phyloP scores from a whole-genome alignment of 2,329 filamentous ascomycete genomes.

The Microascus cirrosus region DNA sequence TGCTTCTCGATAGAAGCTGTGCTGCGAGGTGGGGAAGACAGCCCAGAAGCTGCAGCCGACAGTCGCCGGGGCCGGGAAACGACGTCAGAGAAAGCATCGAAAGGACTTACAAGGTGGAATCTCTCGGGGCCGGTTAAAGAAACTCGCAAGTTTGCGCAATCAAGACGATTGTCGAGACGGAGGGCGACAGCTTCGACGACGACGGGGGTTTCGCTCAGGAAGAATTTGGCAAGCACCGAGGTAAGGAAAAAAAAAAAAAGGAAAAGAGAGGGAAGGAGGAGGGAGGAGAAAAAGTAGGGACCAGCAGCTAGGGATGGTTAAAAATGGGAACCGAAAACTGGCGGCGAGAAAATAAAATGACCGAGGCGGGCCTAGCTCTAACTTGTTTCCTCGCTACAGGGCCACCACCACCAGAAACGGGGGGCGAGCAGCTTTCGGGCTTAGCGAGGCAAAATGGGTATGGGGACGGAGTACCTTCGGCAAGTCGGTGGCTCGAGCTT shows the following conservation, averaged over 20 bases:
- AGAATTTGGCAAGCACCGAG: background rate
- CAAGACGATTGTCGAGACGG: background rate
- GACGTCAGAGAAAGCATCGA: background rate
- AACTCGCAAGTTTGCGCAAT: background rate
- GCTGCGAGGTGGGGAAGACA: background rate
- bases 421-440: slow-evolving; percentile 1
- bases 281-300: background rate
- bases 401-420: too few species aligned
- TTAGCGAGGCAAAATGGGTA: background rate
- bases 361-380: background rate
- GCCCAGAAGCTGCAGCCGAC: background rate
- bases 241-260: slow-evolving; percentile 2
- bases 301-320: background rate
- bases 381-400: background rate
- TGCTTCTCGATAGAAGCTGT: background rate
- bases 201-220: background rate
- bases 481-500: too few species aligned
- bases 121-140: background rate
- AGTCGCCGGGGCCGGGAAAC: background rate
- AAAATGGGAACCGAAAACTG: background rate
- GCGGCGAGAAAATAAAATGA: background rate
- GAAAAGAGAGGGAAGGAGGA: slow-evolving; percentile 1
- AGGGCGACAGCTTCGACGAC: background rate
- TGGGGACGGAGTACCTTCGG: background rate
- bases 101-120: background rate